Conservation (phyloP, 2,329 filamentous ascomycete genomes). For the Sporothrix globosa region DNA sequence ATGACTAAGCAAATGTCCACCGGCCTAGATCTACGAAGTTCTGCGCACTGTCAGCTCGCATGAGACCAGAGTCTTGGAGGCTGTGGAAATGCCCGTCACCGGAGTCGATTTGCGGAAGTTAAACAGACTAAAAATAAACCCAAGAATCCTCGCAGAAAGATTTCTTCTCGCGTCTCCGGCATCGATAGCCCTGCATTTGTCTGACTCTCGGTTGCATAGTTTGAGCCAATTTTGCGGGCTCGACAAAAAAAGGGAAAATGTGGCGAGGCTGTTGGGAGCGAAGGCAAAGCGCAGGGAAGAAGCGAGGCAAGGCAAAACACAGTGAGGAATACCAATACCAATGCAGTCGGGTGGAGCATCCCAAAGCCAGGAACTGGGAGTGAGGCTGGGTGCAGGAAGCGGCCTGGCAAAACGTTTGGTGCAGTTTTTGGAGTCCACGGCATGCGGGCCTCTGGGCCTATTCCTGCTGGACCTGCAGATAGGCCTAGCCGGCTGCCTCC, state of each 20-base stretch:
- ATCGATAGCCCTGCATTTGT: slow-evolving; percentile 1
- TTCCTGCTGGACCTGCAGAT: slow-evolving; percentile 13
- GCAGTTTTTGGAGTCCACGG: not conserved
- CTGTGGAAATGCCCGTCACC: not conserved
- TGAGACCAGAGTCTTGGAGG: not conserved
- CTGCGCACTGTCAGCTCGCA: not conserved
- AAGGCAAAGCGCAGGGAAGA: not conserved
- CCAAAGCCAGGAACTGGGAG: not conserved
- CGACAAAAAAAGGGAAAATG: not conserved
- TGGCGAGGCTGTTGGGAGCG: not conserved
- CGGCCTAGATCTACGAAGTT: not conserved
- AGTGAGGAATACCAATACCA: too few species aligned
- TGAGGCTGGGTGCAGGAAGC: slow-evolving; percentile 32
- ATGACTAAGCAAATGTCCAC: slow-evolving; percentile 8
- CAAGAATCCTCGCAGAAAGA: too few species aligned
- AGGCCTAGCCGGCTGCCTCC: slow-evolving; percentile 14
- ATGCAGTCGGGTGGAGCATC: slow-evolving; percentile 21
- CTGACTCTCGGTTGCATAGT: not conserved
- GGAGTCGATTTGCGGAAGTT: too few species aligned
- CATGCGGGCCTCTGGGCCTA: slow-evolving; percentile 1
- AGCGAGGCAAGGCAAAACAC: not conserved
- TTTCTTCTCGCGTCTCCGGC: not conserved
- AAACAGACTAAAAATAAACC: too few species aligned
- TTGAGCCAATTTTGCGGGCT: not conserved
- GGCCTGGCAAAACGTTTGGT: not conserved